Conservation (phyloP, 2,329 filamentous ascomycete genomes). For the Colletotrichum musicola region DNA sequence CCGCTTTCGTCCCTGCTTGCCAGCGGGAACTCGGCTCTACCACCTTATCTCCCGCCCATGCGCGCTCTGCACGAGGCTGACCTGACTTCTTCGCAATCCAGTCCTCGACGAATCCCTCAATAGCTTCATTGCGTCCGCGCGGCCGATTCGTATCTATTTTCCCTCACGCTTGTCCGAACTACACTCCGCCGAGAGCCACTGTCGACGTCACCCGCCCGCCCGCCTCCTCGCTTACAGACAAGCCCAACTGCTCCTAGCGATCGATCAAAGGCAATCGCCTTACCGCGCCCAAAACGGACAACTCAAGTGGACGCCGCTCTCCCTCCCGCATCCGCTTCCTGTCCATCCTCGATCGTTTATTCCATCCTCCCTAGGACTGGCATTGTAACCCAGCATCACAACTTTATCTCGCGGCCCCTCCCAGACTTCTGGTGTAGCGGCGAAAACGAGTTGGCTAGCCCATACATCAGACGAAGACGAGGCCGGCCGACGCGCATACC, state of each 20-base stretch:
- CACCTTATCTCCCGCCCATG: constrained; percentile 25
- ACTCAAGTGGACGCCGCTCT: constrained; percentile 58
- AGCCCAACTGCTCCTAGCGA: constrained; percentile 38
- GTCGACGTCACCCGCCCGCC: constrained; percentile 33
- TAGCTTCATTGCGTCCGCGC: constrained; percentile 29
- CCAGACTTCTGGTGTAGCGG: constrained; percentile 35
- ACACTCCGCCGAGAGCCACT: not conserved
- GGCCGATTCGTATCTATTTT: constrained; percentile 1
- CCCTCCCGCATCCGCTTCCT: constrained; percentile 60
- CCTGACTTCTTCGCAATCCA: constrained; percentile 13
- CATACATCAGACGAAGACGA: constrained; percentile 42
- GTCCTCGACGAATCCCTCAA: constrained; percentile 29
- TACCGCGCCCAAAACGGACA: constrained; percentile 62
- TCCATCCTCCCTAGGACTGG: constrained; percentile 64
- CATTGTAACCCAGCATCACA: constrained; percentile 23
- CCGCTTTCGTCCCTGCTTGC: constrained; percentile 32
- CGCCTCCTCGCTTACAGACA: constrained; percentile 41
- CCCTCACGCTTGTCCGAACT: constrained; percentile 11
- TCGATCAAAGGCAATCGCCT: constrained; percentile 45
- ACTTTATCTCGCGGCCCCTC: constrained; percentile 23
- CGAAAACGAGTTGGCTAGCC: constrained; percentile 41
- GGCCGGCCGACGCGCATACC: constrained; percentile 29
- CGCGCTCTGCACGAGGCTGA: constrained; percentile 34
- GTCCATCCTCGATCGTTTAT: constrained; percentile 63
- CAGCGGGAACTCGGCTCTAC: constrained; percentile 26